These are phyloP conservation scores for Aspergillus costaricaensis DNA, from an alignment of 2,329 filamentous ascomycete species.

Conservation along the genomic window DNA sequence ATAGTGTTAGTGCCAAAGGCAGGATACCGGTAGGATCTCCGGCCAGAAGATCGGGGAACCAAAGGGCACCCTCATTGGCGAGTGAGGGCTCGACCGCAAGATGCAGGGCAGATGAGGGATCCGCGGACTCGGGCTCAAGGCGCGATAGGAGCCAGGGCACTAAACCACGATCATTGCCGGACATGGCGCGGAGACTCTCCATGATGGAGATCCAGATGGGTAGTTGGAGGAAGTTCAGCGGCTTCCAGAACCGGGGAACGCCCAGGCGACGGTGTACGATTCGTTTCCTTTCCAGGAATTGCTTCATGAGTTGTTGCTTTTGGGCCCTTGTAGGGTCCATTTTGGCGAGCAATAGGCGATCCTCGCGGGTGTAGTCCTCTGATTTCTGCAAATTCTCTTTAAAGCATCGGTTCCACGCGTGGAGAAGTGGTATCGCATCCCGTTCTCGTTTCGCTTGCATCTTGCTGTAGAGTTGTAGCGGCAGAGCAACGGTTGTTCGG, in stretches of 20 bases:
- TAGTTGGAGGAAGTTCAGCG: conserved; percentile 41
- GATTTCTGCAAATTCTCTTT: conserved; percentile 19
- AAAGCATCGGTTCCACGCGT: conserved; percentile 33
- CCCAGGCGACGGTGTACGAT: conserved; percentile 39
- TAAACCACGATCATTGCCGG: conserved; percentile 45
- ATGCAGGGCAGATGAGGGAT: conserved; percentile 24
- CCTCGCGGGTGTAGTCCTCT: not conserved
- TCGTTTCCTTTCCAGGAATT: conserved; percentile 27
- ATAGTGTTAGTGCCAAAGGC: conserved; percentile 51
- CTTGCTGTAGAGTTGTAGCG: conserved; percentile 49
- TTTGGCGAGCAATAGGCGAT: conserved; percentile 17
- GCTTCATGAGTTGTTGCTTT: conserved; percentile 10
- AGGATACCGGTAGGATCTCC: conserved; percentile 55
- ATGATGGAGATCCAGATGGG: conserved; percentile 51
- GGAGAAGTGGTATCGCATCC: conserved; percentile 46
- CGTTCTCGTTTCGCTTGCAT: conserved; percentile 43
- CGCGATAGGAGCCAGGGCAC: conserved; percentile 40
- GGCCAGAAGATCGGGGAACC: conserved; percentile 60
- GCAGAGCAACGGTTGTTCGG: conserved; percentile 51
- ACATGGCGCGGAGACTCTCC: conserved; percentile 52
- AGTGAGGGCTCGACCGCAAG: conserved; percentile 51
- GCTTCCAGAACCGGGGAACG: conserved; percentile 37
- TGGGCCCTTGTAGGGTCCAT: conserved; percentile 17
- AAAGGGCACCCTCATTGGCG: conserved; percentile 59
- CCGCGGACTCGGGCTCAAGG: conserved; percentile 20